Evolutionary conservation across 2,329 filamentous ascomycete genomes (phyloP).

Genomic region (Rutstroemia sydowiana): DNA sequence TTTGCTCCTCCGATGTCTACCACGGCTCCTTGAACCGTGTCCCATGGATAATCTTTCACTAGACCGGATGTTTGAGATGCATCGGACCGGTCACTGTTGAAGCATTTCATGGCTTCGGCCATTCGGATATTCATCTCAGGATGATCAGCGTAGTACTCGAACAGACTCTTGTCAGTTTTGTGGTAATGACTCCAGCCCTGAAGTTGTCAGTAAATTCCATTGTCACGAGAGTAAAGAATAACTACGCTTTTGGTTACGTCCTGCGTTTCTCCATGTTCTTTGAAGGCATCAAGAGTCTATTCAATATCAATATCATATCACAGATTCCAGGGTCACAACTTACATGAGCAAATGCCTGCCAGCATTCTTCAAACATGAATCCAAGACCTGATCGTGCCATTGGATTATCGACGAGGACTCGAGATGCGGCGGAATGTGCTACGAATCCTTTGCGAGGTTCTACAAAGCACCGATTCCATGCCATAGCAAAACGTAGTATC

Average conservation of each 20-base stretch:
- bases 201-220: not conserved
- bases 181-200: not conserved
- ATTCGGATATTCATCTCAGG: not conserved
- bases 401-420: not conserved
- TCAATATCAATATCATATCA: not conserved
- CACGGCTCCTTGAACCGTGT: not conserved
- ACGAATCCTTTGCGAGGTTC: not conserved
- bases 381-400: not conserved
- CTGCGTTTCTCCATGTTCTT: not conserved
- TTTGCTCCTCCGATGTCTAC: constrained; percentile 20
- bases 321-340: not conserved
- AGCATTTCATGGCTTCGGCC: not conserved
- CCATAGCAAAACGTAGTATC: constrained; percentile 1
- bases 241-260: not conserved
- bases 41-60: not conserved
- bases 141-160: not conserved
- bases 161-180: not conserved
- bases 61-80: not conserved
- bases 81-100: not conserved
- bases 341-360: not conserved
- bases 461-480: not conserved
- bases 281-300: not conserved
- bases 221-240: not conserved
- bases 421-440: not conserved
- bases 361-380: not conserved